Evolutionary conservation across 2,329 filamentous ascomycete genomes (phyloP), one percentile per base, ranked within the genome.

Genomic region (Cladosporium cucumerinum): DNA sequence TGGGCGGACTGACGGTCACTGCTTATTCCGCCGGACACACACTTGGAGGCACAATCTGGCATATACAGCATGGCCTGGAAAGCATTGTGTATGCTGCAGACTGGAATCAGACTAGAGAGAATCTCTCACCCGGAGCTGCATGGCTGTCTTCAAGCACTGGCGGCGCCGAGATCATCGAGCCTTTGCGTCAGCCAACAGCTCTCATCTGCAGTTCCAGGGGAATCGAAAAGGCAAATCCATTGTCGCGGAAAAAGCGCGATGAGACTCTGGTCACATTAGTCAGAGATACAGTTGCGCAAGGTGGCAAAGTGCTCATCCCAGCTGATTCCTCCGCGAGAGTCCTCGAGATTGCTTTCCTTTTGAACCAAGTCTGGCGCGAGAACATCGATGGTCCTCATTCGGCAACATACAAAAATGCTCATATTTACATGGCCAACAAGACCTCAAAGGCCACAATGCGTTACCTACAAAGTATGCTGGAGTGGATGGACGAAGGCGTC

Each of bases 401-500:
- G n/a, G 81, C 80, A 2, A 80, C 80, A 1, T 77, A 87, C 51
- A 82, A 81, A 68, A 78, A 78, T 32, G 80, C 84, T 11, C 82
- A 81, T 58, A 82, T 97, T 0, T 97, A 93, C 74, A 82, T 99
- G 51, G 94, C 93, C 0, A 93, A 93, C 46, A 89, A 89, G 66
- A 96, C 92, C 67, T 90, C 92, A 68, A 89, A 91, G 65, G 93
- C 92, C 67, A 96, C 93, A 0, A 91, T 98, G 84, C 86, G 92
- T 61, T 92, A 97, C 70, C 91, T 94, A 28, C 86, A 93, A 69
- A 97, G 94, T 76, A 96, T 99, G 91, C 82, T 99, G 34, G 95
- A 99, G 75, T 99, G 95, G 95, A 98, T 99, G 93, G 93, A 98
- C 74, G 93, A 97, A 73, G 89, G 88, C 65, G 96, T 99, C 66